phyloP scores from a whole-genome alignment of 192 early-diverging fungal genomes.

The Backusella tuberculispora region DNA sequence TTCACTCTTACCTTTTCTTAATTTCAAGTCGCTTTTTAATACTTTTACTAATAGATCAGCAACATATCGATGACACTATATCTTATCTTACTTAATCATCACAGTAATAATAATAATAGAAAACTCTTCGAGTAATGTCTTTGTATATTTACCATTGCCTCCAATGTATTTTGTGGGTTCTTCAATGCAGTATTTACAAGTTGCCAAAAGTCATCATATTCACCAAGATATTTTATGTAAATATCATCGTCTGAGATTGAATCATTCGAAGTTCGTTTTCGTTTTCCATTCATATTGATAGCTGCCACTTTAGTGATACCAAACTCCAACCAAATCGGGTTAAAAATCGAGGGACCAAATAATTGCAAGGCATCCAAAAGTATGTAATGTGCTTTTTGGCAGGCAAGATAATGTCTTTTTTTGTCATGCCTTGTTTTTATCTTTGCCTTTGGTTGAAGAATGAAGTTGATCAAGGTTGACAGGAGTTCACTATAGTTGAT shows the following conservation, averaged over 20 bases:
- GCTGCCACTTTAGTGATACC: background rate
- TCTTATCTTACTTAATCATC: background rate
- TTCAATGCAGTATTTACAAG: background rate
- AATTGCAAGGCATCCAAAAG: constrained; percentile 1
- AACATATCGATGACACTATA: background rate
- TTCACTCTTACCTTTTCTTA: background rate
- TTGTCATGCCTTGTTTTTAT: background rate
- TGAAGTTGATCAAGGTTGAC: constrained; percentile 4
- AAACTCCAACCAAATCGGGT: background rate
- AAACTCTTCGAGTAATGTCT: background rate
- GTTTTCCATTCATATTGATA: background rate
- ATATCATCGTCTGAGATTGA: background rate
- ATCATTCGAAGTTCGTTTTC: background rate
- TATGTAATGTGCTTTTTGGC: background rate
- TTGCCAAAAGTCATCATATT: constrained; percentile 2
- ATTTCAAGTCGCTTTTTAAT: background rate
- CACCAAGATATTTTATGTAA: background rate
- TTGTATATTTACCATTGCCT: background rate
- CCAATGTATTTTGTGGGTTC: background rate
- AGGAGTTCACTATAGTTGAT: background rate
- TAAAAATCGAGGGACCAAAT: background rate
- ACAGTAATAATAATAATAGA: background rate
- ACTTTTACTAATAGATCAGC: constrained; percentile 5
- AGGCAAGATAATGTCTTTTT: constrained; percentile 3
- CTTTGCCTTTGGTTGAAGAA: background rate